Evolutionary conservation across 106 monocot species (phyloP).

Genomic region (Vanilla planifolia): DNA sequence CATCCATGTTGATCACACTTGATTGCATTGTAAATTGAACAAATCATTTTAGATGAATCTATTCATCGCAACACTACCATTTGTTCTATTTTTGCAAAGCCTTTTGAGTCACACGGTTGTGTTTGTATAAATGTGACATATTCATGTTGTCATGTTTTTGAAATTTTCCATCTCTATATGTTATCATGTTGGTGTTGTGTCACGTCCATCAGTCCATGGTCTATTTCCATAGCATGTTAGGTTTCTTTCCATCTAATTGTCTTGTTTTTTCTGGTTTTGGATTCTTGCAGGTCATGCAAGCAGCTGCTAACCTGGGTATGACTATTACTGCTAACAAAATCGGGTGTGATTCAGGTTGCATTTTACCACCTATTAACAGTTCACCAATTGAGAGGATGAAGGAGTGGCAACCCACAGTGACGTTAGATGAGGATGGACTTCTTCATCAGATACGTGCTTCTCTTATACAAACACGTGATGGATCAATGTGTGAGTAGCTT

Average conservation of each 20-base stretch:
- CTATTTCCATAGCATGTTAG: not conserved
- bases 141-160: no score
- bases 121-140: no score
- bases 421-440: slow-evolving; percentile 77
- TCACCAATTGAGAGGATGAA: slow-evolving; percentile 63
- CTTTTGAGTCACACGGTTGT: no score
- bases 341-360: slow-evolving; percentile 49
- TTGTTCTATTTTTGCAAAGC: no score
- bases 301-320: slow-evolving; percentile 52
- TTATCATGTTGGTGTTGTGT: not conserved
- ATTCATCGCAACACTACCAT: no score
- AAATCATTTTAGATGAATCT: no score
- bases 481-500: slow-evolving; percentile 46
- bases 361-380: slow-evolving; percentile 36
- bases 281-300: slow-evolving; percentile 76
- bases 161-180: not conserved
- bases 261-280: not conserved
- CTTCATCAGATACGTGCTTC: slow-evolving; percentile 66
- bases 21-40: no score
- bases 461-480: slow-evolving; percentile 68
- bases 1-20: no score
- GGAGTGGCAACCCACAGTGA: slow-evolving; percentile 83
- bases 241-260: not conserved
- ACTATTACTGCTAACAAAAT: slow-evolving; percentile 72
- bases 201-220: no score